Evolutionary conservation across 2,329 filamentous ascomycete genomes (phyloP).

Genomic region (Teratosphaeria pseudoeucalypti): DNA sequence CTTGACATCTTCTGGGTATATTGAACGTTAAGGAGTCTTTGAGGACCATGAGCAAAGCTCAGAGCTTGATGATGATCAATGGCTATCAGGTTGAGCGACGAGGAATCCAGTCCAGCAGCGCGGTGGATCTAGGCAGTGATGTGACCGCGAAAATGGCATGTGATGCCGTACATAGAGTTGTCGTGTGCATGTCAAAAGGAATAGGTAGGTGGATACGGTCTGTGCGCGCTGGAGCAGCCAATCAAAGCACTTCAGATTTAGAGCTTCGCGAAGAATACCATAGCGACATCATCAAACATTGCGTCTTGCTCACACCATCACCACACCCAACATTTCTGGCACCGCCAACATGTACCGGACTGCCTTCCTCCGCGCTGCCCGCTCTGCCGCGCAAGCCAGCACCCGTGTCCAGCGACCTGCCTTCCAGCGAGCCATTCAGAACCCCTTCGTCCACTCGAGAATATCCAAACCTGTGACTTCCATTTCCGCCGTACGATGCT

Average conservation of each 20-base stretch:
- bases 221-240: background rate
- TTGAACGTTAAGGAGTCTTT: no score
- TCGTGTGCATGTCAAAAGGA: background rate
- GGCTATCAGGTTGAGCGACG: no score
- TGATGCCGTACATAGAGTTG: no score
- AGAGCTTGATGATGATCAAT: no score
- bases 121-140: no score
- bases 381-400: conserved; percentile 35
- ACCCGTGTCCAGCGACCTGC: conserved; percentile 34
- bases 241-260: background rate
- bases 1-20: no score
- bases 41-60: no score
- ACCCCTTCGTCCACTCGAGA: conserved; percentile 51
- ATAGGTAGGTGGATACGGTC: background rate
- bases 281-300: background rate
- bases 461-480: conserved; percentile 52
- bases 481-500: conserved; percentile 66
- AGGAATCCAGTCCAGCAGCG: no score
- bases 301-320: background rate
- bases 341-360: conserved; percentile 72
- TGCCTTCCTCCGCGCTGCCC: conserved; percentile 68
- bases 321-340: conserved; percentile 1
- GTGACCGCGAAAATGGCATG: no score
- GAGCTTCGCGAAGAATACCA: background rate
- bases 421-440: conserved; percentile 48